Evolutionary conservation across 192 early-diverging fungal genomes (phyloP), one percentile per base, ranked within the genome.

Genomic region (Coemansia sp.): DNA sequence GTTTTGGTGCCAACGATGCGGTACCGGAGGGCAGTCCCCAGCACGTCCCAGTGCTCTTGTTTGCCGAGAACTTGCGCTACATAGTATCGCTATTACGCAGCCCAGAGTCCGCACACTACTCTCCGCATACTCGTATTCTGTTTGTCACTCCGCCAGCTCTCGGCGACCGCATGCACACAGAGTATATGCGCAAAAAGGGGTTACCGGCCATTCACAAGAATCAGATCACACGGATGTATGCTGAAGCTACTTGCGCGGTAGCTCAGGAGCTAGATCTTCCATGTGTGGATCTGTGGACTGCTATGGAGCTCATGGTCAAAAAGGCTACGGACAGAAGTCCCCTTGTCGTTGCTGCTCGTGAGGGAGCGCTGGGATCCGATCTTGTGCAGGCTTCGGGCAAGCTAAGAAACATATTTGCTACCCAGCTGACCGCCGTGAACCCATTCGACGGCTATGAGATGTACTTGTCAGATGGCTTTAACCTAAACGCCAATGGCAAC

Each of bases 1-100:
- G 92, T 61, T 87, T 94, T 62, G 95, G 95, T 22, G 88, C 95
- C 6, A 95, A 96, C 73, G 95, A 97, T 74, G 87, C 92, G 0
- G 86, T 84, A 0, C 54, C 89, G 27, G 73, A 72, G 3, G 67
- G 63, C 8, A 78, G 80, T 4, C 31, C 65, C 2, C 90, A 92
- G 60, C 88, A 90, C 66, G 89, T 94, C 1, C 75, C 89, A 1
- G n/a, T 95, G n/a, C 67, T 74, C 0, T 47, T 77, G 4, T 96
- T 88, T 67, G 72, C 76, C 2, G 24, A 70, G 15, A 93, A 96
- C 66, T 40, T 94, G n/a, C 75, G 76, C 31, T 67, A 74, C 7
- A 74, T 96, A 57, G 79, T 94, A n/a, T 63, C 78, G 1, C 74
- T 85, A 31, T 65, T 94, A 15, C 86, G 86, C 24, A 47, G 76